Conservation (phyloP, 2,329 filamentous ascomycete species). For the Colletotrichum higginsianum region DNA sequence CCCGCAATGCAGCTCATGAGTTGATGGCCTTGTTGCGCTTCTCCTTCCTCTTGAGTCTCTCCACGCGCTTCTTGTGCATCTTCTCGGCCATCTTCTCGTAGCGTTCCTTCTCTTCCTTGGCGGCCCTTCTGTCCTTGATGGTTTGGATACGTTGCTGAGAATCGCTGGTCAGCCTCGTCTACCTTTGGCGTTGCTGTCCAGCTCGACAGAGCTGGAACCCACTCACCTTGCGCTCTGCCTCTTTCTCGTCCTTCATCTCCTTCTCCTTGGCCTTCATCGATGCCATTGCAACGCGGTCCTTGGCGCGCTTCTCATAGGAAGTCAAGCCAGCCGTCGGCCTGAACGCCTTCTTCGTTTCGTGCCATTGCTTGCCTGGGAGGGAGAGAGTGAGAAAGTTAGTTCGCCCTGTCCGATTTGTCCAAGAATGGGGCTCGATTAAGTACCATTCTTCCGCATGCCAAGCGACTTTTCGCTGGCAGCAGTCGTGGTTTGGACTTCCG, state of each 20-base stretch:
- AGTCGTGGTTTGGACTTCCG: slow-evolving; percentile 49
- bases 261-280: slow-evolving; percentile 94
- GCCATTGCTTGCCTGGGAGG: slow-evolving; percentile 91
- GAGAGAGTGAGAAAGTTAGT: slow-evolving; percentile 19
- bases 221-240: slow-evolving; percentile 85
- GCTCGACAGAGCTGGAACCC: neutral
- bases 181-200: neutral
- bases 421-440: slow-evolving; percentile 43
- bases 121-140: slow-evolving; percentile 87
- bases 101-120: slow-evolving; percentile 92
- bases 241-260: slow-evolving; percentile 96
- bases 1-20: slow-evolving; percentile 61
- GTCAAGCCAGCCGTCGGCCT: slow-evolving; percentile 84
- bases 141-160: slow-evolving; percentile 79
- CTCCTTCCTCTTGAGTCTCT: slow-evolving; percentile 93
- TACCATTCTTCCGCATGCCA: slow-evolving; percentile 90
- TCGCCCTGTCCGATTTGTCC: neutral
- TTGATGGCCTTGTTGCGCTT: slow-evolving; percentile 92
- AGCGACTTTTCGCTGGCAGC: slow-evolving; percentile 57
- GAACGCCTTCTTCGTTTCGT: slow-evolving; percentile 85
- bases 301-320: slow-evolving; percentile 83
- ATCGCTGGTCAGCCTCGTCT: slow-evolving; percentile 1
- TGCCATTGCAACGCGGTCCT: slow-evolving; percentile 77
- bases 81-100: slow-evolving; percentile 96
- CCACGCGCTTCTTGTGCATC: slow-evolving; percentile 97